phyloP scores from a whole-genome alignment of 371 early-diverging fungal species.

The Catenaria anguillulae region DNA sequence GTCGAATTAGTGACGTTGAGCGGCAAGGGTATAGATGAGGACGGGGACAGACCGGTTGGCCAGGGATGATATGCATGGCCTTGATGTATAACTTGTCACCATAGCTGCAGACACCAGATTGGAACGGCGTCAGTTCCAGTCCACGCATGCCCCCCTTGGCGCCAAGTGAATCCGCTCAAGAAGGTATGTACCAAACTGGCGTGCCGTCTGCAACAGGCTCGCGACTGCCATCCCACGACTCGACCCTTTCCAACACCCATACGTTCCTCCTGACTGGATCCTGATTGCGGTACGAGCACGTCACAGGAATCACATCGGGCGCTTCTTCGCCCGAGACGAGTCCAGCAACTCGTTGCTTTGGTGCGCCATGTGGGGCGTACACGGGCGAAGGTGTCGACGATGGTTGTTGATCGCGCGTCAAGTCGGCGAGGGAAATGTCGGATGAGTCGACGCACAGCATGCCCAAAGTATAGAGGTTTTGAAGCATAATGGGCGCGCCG shows the following conservation, averaged over 20 bases:
- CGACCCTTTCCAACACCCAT: neutral
- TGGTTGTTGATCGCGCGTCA: neutral
- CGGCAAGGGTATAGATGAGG: too few species aligned
- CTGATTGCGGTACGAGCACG: neutral
- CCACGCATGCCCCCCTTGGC: too few species aligned
- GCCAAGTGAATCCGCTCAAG: too few species aligned
- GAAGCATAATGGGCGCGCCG: neutral
- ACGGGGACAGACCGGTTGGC: too few species aligned
- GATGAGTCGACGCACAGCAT: neutral
- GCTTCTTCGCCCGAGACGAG: neutral
- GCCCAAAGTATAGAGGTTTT: neutral
- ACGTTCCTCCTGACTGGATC: neutral
- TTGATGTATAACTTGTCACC: neutral
- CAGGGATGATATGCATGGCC: neutral
- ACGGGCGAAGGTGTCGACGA: too few species aligned
- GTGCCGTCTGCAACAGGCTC: too few species aligned
- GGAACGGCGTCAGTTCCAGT: too few species aligned
- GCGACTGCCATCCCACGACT: conserved; percentile 2
- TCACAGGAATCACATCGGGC: neutral
- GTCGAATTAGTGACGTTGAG: too few species aligned
- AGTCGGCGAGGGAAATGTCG: neutral
- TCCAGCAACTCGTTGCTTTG: neutral
- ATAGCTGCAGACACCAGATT: too few species aligned
- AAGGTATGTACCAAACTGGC: too few species aligned
- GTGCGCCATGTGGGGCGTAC: too few species aligned